phyloP scores from a whole-genome alignment of 257 asterid genomes.

The Capsicum chinense region DNA sequence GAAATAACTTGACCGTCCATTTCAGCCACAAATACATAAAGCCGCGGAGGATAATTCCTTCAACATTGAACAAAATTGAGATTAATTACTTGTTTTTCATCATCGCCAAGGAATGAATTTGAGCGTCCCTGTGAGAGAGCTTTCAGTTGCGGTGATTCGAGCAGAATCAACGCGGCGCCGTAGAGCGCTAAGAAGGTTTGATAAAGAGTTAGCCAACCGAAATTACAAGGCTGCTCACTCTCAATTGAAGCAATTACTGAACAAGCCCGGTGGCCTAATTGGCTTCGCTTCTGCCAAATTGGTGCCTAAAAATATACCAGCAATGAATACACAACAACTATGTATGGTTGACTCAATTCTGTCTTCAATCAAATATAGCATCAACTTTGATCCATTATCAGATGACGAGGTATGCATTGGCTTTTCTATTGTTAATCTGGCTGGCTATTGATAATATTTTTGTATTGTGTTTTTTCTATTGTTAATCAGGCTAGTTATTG shows the following conservation, averaged over 20 bases:
- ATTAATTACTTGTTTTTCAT: neutral
- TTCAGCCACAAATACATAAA: too few species aligned
- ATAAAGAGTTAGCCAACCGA: slow-evolving; percentile 58
- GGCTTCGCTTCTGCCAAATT: slow-evolving; percentile 62
- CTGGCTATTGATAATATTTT: too few species aligned
- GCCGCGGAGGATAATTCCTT: too few species aligned
- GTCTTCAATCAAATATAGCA: slow-evolving; percentile 50
- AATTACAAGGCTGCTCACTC: slow-evolving; percentile 66
- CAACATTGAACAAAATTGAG: too few species aligned
- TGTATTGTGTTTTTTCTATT: neutral
- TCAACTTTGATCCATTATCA: slow-evolving; percentile 48
- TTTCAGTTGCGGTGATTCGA: slow-evolving; percentile 16
- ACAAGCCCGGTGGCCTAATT: slow-evolving; percentile 58
- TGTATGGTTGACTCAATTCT: slow-evolving; percentile 42
- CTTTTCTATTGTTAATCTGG: neutral
- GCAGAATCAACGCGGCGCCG: slow-evolving; percentile 50
- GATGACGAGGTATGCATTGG: slow-evolving; percentile 40
- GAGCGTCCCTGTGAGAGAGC: neutral
- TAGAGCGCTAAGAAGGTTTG: slow-evolving; percentile 56
- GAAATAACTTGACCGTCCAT: too few species aligned
- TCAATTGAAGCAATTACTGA: slow-evolving; percentile 60
- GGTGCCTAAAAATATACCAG: slow-evolving; percentile 42
- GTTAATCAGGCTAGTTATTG: neutral
- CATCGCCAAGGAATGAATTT: slow-evolving; percentile 29
- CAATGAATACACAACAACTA: slow-evolving; percentile 33